Base-by-base conservation (phyloP, 148 eudicot species). In the Persicaria maculosa region DNA sequence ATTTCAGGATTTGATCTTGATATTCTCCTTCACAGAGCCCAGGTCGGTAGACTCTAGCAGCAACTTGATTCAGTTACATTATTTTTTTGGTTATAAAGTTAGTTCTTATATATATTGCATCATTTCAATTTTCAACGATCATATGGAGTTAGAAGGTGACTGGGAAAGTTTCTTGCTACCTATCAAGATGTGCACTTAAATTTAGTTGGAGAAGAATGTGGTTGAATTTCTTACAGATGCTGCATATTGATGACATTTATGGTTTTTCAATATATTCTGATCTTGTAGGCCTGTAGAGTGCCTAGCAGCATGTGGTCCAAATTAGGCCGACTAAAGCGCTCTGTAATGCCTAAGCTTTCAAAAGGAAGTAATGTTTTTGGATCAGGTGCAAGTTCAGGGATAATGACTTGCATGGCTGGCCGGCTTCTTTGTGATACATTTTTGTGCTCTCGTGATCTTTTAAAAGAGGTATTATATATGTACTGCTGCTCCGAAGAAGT, bases 1-100 rank as follows among this genome's bases (percentile, higher is more conserved):
- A 92, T 96, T 65, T 96, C 99, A 80, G 99, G 99, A 72, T 96
- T 92, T 87, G 99, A 96, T 83, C 84, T 96, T 57, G 97, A 92
- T 84, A 88, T 90, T 77, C 90, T 96, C 50, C 94, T 96, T 65
- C 93, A 96, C 58, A 89, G 97, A 86, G 90, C 86, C 74, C 96
- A 90, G 97, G 99, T 92, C 58, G 73, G 86, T 67, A 55, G 10
- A 59, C 25, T 9, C 15, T 65, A 19, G 47, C 17, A 43, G 70
- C 47, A 11, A 31, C 44, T 4, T 65, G 40, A 52, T 65, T 65
- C 19, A 59, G 40, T 22, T 59, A 22, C 40, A 8, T 9, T 12
- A 59, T 15, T 31, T 4, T 59, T 9, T 59, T 31, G 40, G 1
- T 1, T 58, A 9, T 11, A 59, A 59, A 59, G 2, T 20, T 20